phyloP scores from a whole-genome alignment of 1,284 basidiomycete genomes.

The Peniophora sp. region DNA sequence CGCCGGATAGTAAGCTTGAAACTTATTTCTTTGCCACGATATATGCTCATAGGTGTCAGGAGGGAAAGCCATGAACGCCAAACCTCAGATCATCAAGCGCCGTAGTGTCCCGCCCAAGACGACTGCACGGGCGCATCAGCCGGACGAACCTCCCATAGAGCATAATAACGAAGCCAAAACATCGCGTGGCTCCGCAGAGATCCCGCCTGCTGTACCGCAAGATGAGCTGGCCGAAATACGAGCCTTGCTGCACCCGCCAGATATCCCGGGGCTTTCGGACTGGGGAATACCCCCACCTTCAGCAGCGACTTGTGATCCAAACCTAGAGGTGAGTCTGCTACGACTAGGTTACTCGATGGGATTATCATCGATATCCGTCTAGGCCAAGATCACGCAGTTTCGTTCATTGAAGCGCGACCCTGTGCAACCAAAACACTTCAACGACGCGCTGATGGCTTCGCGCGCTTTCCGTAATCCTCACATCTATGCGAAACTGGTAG shows the following conservation, averaged over 20 bases:
- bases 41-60: conserved; percentile 16
- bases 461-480: conserved; percentile 93
- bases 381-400: conserved; percentile 79
- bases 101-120: conserved; percentile 38
- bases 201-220: conserved; percentile 1
- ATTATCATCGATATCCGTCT: conserved; percentile 9
- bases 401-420: conserved; percentile 60
- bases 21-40: conserved; percentile 12
- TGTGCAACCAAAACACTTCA: conserved; percentile 78
- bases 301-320: conserved; percentile 45
- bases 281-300: conserved; percentile 76
- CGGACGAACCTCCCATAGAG: conserved; percentile 21
- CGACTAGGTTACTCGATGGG: conserved; percentile 14
- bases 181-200: conserved; percentile 6
- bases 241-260: conserved; percentile 48
- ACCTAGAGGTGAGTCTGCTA: conserved; percentile 41
- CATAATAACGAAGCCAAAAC: conserved; percentile 10
- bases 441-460: conserved; percentile 85
- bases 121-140: conserved; percentile 39
- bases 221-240: conserved; percentile 50
- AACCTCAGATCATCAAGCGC: conserved; percentile 55
- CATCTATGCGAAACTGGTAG: conserved; percentile 86
- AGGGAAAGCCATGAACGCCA: conserved; percentile 22
- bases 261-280: conserved; percentile 53
- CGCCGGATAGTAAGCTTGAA: conserved; percentile 40